Evolutionary conservation across 371 early-diverging fungal species (phyloP), one percentile per base, ranked within the genome.

Genomic region (Mycotypha africana): DNA sequence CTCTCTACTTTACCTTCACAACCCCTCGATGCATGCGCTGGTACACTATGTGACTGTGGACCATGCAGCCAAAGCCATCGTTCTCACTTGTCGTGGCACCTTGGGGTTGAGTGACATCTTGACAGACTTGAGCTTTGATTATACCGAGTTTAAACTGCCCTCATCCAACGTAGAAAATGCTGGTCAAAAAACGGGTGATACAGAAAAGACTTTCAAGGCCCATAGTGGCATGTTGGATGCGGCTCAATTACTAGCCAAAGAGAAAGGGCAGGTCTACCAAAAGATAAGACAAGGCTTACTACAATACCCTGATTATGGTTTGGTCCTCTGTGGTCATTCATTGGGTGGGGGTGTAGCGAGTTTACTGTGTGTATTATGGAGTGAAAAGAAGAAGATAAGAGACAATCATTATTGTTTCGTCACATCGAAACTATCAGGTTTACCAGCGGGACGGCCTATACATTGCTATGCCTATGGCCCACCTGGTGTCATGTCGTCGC

Each of bases 81-180:
- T 94, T 0, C 49, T 96, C n/a, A 89, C 93, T 0, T 86, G 91
- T 47, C 86, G 96, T 2, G 96, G 96, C 11, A 96, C 96, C 1
- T 66, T 94, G 1, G 93, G 93, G 0, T 70, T 94, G 17, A 86
- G 85, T 6, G 96, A 96, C 53, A 67, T 91, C 16, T 63, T 96
- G 40, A 88, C 92, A 14, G 94, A 96, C 60, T 75, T 95, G 25
- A 84, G 86, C 22, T 89, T 89, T 50, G 78, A 81, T 23, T 92
- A 91, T 64, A 69, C 77, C 33, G 69, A 80, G 17, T 65, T 92
- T 32, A 52, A 52, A 1, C 56, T 89, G 31, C 66, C 70, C 0
- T 43, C 38, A 14, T 8, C 6, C 30, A 28, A 28, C 30, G 12
- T 8, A 8, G 12, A 28, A 6, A 6, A 28, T 8, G 12, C 30